phyloP scores from a whole-genome alignment of 1,139 yeast genomes.

The Kluyveromyces sp. region DNA sequence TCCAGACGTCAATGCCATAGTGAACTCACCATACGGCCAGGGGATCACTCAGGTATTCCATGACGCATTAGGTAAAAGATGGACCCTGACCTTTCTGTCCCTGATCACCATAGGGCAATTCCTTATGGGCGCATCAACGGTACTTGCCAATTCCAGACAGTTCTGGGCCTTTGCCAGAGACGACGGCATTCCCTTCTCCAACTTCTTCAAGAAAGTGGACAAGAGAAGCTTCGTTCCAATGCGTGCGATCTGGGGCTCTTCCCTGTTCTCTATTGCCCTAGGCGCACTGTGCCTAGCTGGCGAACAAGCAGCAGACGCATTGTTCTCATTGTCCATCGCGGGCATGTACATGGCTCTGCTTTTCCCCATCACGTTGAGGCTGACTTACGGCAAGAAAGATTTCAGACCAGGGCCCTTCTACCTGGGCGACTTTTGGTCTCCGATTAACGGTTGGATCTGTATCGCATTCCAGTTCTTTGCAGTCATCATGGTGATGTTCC shows the following conservation, averaged over 20 bases:
- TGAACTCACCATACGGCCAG: slow-evolving; percentile 43
- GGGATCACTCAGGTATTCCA: slow-evolving; percentile 58
- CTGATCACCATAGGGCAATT: slow-evolving; percentile 51
- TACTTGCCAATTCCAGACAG: slow-evolving; percentile 40
- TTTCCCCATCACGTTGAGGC: slow-evolving; percentile 42
- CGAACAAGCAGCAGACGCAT: slow-evolving; percentile 47
- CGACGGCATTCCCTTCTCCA: slow-evolving; percentile 39
- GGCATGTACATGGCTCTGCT: slow-evolving; percentile 51
- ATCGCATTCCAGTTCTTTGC: slow-evolving; percentile 36
- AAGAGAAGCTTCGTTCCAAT: slow-evolving; percentile 44
- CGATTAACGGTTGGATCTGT: slow-evolving; percentile 33
- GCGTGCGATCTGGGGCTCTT: slow-evolving; percentile 47
- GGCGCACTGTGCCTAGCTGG: slow-evolving; percentile 51
- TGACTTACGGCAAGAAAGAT: slow-evolving; percentile 37
- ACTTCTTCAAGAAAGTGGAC: slow-evolving; percentile 43
- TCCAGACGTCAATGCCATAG: slow-evolving; percentile 41
- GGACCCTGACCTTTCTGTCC: slow-evolving; percentile 60
- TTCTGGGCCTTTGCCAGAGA: slow-evolving; percentile 38
- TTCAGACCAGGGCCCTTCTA: slow-evolving; percentile 53
- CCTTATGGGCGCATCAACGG: slow-evolving; percentile 53
- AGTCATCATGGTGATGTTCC: slow-evolving; percentile 40
- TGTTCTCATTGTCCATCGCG: slow-evolving; percentile 46
- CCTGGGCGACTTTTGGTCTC: slow-evolving; percentile 41
- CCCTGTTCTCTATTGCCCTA: slow-evolving; percentile 38
- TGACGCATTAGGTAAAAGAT: slow-evolving; percentile 56